These are phyloP conservation scores for Nicotiana rustica DNA, from an alignment of 305 asterid species.

Conservation along the genomic window DNA sequence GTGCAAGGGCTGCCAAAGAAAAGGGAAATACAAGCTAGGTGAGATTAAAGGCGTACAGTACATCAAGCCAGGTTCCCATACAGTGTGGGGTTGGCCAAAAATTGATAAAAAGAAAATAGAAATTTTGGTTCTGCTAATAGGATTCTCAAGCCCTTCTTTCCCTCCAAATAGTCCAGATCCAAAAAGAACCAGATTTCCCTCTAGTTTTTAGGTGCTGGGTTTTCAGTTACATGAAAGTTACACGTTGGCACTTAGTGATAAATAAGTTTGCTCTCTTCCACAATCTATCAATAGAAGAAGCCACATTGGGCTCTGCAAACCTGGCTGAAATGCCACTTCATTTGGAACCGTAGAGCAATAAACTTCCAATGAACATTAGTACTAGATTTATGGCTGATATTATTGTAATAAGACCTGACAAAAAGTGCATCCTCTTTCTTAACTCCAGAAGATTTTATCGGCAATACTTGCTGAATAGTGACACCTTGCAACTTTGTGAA, in stretches of 20 bases:
- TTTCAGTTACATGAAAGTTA: not conserved
- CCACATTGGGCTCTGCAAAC: not conserved
- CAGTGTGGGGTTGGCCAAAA: not conserved
- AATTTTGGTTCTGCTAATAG: not conserved
- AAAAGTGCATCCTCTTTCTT: not conserved
- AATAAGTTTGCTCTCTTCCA: not conserved
- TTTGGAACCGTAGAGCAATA: not conserved
- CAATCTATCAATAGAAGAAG: constrained; percentile 1
- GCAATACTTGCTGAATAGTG: constrained; percentile 1
- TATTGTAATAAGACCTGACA: not conserved
- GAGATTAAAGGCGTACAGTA: not conserved
- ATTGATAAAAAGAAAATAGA: not conserved
- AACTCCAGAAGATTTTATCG: not conserved
- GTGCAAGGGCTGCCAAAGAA: not conserved
- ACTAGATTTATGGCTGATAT: not conserved
- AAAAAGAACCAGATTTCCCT: not conserved
- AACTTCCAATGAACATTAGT: not conserved
- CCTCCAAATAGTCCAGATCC: not conserved
- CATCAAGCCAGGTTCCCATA: not conserved
- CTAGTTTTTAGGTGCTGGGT: not conserved
- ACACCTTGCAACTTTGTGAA: not conserved
- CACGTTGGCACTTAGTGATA: not conserved
- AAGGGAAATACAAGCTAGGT: not conserved
- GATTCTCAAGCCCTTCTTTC: not conserved
- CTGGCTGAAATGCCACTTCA: not conserved